A percentile compares a stretch with the other conserved stretches of the same genome.
Evolutionary conservation across 352 stramenopile genomes (phyloP).

Genomic region (Phytophthora hybrid): DNA sequence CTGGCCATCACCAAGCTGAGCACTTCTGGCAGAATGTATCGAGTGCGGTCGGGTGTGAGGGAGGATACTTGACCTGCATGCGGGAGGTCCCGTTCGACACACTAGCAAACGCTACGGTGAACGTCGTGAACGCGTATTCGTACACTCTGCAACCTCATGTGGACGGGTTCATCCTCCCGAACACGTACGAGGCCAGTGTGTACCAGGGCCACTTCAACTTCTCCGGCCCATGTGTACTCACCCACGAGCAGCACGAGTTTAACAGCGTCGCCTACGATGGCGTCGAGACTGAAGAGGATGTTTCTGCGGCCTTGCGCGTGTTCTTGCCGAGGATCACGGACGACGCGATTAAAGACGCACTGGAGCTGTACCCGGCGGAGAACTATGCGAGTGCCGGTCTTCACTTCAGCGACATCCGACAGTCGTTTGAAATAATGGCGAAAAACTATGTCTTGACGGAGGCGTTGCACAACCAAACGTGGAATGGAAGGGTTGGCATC

Average conservation of each 20-base stretch:
- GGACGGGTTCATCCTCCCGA: conserved; percentile 28
- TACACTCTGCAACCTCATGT: conserved; percentile 37
- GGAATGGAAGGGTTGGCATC: conserved; percentile 34
- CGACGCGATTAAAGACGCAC: conserved; percentile 23
- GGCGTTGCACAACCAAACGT: conserved; percentile 38
- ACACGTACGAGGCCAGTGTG: conserved; percentile 7
- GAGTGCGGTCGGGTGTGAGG: conserved; percentile 22
- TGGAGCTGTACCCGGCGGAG: conserved; percentile 32
- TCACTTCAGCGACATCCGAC: conserved; percentile 36
- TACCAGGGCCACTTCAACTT: conserved; percentile 8
- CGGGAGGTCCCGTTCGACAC: conserved; percentile 26
- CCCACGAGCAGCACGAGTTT: not conserved
- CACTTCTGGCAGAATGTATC: conserved; percentile 45
- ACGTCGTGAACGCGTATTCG: conserved; percentile 26
- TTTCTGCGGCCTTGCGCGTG: conserved; percentile 27
- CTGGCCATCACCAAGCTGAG: conserved; percentile 33
- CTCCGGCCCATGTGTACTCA: not conserved
- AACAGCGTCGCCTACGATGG: conserved; percentile 2
- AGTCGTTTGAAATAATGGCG: conserved; percentile 30
- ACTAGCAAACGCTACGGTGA: conserved; percentile 12
- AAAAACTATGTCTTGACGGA: conserved; percentile 34
- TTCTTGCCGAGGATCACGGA: conserved; percentile 38
- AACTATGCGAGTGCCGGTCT: conserved; percentile 33
- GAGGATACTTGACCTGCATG: conserved; percentile 38
- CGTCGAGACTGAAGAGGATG: conserved; percentile 27